These are phyloP conservation scores for Oryza meyeriana DNA, from an alignment of 176 grass and related monocot genomes.

Conservation along the genomic window DNA sequence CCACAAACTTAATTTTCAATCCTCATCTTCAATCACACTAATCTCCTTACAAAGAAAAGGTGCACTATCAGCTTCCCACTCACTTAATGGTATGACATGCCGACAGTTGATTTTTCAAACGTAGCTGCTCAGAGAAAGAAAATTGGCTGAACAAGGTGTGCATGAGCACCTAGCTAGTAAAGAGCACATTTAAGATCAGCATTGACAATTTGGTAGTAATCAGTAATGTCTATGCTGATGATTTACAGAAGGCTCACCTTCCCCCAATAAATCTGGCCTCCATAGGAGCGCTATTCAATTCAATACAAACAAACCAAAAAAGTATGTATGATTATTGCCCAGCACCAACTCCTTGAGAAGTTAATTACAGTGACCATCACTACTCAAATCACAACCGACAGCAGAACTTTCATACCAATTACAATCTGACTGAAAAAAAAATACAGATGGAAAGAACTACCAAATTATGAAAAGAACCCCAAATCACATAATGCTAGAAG, in stretches of 20 bases:
- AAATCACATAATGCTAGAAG: not conserved
- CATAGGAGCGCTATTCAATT: not conserved
- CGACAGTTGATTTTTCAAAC: slow-evolving; percentile 19
- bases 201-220: not conserved
- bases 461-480: not conserved
- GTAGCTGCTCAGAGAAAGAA: slow-evolving; percentile 4
- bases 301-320: not conserved
- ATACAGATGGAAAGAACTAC: not conserved
- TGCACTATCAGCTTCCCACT: not conserved
- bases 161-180: not conserved
- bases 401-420: not conserved
- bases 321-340: not conserved
- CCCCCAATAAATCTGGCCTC: not conserved
- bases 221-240: not conserved
- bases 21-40: not conserved
- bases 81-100: slow-evolving; percentile 16
- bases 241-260: not conserved
- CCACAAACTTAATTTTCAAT: not conserved
- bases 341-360: not conserved
- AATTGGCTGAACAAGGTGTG: slow-evolving; percentile 6
- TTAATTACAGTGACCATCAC: not conserved
- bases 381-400: not conserved
- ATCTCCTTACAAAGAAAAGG: not conserved
- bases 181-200: slow-evolving; percentile 11
- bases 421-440: not conserved